A percentile compares a stretch with the other conserved stretches of the same genome.
Conservation (phyloP, 495 filamentous ascomycete genomes). For the Annulohypoxylon moriforme region DNA sequence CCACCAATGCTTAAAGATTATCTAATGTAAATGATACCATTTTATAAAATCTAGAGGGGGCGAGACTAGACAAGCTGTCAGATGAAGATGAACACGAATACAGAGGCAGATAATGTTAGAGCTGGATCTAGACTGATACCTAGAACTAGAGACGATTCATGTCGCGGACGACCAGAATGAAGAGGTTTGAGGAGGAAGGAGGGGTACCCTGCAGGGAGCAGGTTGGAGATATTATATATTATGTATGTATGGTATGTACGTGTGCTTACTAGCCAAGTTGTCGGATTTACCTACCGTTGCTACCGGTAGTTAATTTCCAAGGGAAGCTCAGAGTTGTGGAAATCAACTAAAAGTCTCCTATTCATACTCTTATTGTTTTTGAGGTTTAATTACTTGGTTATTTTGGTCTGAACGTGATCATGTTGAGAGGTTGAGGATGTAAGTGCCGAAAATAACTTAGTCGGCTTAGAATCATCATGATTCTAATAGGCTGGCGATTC, state of each 20-base stretch:
- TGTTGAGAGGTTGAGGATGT: not conserved
- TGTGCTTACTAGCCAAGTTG: slow-evolving; percentile 32
- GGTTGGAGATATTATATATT: slow-evolving; percentile 17
- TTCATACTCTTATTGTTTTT: not conserved
- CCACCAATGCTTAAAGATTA: slow-evolving; percentile 53
- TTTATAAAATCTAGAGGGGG: slow-evolving; percentile 32
- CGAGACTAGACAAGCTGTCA: slow-evolving; percentile 15
- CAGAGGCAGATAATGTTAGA: slow-evolving; percentile 15
- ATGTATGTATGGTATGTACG: slow-evolving; percentile 12
- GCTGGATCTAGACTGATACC: slow-evolving; percentile 36
- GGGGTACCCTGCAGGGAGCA: slow-evolving; percentile 12
- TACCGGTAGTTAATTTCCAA: not conserved
- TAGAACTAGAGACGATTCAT: slow-evolving; percentile 29
- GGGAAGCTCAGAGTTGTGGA: slow-evolving; percentile 9
- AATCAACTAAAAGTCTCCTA: slow-evolving; percentile 9
- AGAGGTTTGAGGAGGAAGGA: slow-evolving; percentile 3
- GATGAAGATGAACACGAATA: slow-evolving; percentile 13
- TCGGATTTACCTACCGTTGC: slow-evolving; percentile 4
- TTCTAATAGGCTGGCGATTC: slow-evolving; percentile 16
- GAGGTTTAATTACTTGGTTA: not conserved
- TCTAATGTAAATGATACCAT: slow-evolving; percentile 38
- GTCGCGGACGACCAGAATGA: slow-evolving; percentile 12
- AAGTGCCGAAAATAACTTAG: not conserved
- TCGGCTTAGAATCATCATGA: slow-evolving; percentile 18
- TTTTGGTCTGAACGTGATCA: not conserved